phyloP scores from a whole-genome alignment of 164 flowering plant genomes.

The Chimonanthus salicifolius region DNA sequence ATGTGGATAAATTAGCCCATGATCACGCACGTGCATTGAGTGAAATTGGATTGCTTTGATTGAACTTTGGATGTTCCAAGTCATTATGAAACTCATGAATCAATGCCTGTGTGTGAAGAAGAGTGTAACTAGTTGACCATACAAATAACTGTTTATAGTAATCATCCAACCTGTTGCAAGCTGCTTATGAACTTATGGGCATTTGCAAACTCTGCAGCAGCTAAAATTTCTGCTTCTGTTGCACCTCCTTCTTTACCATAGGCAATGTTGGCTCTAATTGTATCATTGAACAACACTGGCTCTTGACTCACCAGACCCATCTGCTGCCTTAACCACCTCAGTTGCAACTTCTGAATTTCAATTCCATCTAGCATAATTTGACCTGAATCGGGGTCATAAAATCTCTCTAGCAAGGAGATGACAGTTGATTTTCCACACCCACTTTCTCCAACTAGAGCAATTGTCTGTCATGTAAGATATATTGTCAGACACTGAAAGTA shows the following conservation, averaged over 20 bases:
- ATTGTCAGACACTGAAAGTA: background rate
- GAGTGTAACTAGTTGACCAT: background rate
- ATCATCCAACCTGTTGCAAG: slow-evolving; percentile 30
- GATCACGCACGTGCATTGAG: background rate
- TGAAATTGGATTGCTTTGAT: background rate
- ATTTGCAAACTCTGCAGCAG: slow-evolving; percentile 40
- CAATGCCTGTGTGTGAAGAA: background rate
- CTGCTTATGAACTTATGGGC: slow-evolving; percentile 45
- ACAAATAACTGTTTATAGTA: background rate
- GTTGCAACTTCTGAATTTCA: slow-evolving; percentile 28
- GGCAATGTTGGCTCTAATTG: slow-evolving; percentile 44
- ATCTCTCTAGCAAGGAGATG: slow-evolving; percentile 36
- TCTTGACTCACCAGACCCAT: slow-evolving; percentile 51
- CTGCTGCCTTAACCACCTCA: slow-evolving; percentile 44
- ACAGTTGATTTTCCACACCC: slow-evolving; percentile 44
- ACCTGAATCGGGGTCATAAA: slow-evolving; percentile 46
- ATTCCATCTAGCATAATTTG: slow-evolving; percentile 32
- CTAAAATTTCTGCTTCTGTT: slow-evolving; percentile 36
- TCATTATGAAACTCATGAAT: background rate
- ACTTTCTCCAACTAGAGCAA: slow-evolving; percentile 49
- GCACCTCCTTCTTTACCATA: slow-evolving; percentile 40
- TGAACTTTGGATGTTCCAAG: background rate
- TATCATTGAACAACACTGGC: slow-evolving; percentile 41
- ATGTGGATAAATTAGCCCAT: background rate
- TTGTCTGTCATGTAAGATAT: slow-evolving; percentile 22